A percentile compares a stretch with the other conserved stretches of the same genome.
Conservation (phyloP, 2,329 filamentous ascomycete species). For the Cladosporium sp. region DNA sequence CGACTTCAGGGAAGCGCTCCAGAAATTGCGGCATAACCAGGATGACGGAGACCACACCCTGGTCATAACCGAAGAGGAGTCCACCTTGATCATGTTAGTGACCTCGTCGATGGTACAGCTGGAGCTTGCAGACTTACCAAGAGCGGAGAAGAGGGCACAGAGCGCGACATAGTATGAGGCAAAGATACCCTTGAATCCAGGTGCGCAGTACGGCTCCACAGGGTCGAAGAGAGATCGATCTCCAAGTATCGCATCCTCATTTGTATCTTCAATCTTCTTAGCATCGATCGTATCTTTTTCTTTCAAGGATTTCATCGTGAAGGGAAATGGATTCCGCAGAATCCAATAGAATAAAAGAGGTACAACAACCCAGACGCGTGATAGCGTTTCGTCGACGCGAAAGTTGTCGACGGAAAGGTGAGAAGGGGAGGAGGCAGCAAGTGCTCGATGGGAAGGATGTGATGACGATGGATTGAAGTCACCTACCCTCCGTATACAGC, state of each 20-base stretch:
- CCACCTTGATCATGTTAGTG: conserved; percentile 10
- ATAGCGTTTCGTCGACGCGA: neutral
- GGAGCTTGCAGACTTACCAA: neutral
- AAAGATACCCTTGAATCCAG: conserved; percentile 40
- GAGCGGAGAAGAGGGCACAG: conserved; percentile 15
- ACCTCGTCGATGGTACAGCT: no score
- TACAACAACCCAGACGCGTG: neutral
- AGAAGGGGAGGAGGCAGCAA: neutral
- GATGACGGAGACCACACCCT: conserved; percentile 43
- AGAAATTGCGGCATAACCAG: conserved; percentile 50
- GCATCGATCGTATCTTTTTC: conserved; percentile 15
- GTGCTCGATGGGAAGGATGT: neutral
- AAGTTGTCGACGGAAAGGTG: neutral
- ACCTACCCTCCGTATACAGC: conserved; percentile 17
- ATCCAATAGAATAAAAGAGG: neutral
- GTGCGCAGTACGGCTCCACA: conserved; percentile 30
- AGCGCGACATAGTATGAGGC: conserved; percentile 41
- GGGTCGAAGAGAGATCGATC: conserved; percentile 9
- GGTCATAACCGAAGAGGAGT: conserved; percentile 32
- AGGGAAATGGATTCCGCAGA: neutral
- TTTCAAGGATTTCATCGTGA: conserved; percentile 6
- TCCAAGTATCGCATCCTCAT: neutral
- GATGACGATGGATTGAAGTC: neutral
- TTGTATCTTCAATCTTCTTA: conserved; percentile 16
- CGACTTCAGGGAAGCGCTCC: conserved; percentile 38